phyloP scores from a whole-genome alignment of 2,329 filamentous ascomycete species.

The Talaromyces islandicus region DNA sequence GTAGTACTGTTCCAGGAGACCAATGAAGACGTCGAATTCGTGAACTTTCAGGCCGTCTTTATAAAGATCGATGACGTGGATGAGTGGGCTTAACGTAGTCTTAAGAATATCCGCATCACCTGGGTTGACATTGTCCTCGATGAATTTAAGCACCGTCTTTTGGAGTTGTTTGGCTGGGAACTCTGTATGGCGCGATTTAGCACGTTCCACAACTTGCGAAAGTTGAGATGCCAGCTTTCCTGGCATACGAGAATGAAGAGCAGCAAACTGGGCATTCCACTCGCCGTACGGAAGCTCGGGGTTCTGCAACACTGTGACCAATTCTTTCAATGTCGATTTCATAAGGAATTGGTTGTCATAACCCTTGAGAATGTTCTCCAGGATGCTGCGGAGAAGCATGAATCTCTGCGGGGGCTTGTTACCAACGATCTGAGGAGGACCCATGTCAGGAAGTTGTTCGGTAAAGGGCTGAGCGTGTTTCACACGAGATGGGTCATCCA shows the following conservation, averaged over 20 bases:
- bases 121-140: conserved; percentile 74
- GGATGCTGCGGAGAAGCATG: conserved; percentile 65
- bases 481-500: conserved; percentile 92
- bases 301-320: conserved; percentile 84
- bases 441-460: conserved; percentile 80
- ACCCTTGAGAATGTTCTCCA: conserved; percentile 82
- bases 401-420: conserved; percentile 90
- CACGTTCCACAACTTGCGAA: conserved; percentile 77
- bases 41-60: conserved; percentile 82
- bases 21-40: conserved; percentile 76
- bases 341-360: conserved; percentile 98
- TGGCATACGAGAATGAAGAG: conserved; percentile 95
- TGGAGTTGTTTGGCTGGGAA: conserved; percentile 86
- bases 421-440: conserved; percentile 79
- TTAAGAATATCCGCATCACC: conserved; percentile 69
- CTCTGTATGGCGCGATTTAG: conserved; percentile 69
- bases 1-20: conserved; percentile 74
- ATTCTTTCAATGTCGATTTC: conserved; percentile 74
- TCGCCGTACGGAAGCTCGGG: conserved; percentile 91
- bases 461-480: conserved; percentile 95
- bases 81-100: conserved; percentile 66
- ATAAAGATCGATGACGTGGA: conserved; percentile 73
- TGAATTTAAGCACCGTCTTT: conserved; percentile 80
- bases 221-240: conserved; percentile 82
- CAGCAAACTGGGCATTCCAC: conserved; percentile 92